Conservation (phyloP, 1,284 basidiomycete genomes). For the Termitomyces sp. region DNA sequence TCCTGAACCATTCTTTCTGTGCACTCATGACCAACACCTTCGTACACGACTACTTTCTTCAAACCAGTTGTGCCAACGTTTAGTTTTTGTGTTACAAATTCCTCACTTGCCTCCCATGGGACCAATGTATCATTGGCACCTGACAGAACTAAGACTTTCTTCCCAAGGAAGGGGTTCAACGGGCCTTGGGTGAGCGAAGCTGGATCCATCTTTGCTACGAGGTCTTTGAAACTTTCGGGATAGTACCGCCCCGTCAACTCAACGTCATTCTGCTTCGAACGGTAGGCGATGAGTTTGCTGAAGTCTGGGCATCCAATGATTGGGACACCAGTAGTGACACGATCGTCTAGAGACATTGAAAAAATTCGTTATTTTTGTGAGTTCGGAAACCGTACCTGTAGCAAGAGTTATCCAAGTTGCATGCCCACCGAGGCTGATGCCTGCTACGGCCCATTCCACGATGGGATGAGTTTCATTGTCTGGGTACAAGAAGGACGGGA, state of each 20-base stretch:
- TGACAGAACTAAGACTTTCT: conserved; percentile 66
- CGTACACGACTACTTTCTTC: conserved; percentile 44
- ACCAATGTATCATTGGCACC: conserved; percentile 57
- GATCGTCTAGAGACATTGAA: conserved; percentile 46
- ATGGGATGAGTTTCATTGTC: conserved; percentile 53
- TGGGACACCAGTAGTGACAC: conserved; percentile 68
- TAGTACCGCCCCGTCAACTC: conserved; percentile 50
- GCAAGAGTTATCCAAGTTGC: conserved; percentile 67
- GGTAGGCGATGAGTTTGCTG: conserved; percentile 50
- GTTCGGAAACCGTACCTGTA: conserved; percentile 40
- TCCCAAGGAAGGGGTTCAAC: conserved; percentile 59
- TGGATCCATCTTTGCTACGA: conserved; percentile 43
- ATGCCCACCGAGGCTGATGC: conserved; percentile 77
- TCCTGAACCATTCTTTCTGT: conserved; percentile 47
- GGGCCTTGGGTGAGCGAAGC: conserved; percentile 31
- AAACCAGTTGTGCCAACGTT: conserved; percentile 44
- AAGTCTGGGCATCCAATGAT: conserved; percentile 82
- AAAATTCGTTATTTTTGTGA: neutral
- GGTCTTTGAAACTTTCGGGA: conserved; percentile 46
- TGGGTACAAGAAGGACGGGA: conserved; percentile 77
- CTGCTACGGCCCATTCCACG: conserved; percentile 63
- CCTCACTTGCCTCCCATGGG: conserved; percentile 52
- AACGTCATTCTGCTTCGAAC: conserved; percentile 46
- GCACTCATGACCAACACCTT: conserved; percentile 48
- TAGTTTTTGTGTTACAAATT: conserved; percentile 46